Base-by-base conservation (phyloP, 495 filamentous ascomycete species). In the Aspergillus funiculosus region DNA sequence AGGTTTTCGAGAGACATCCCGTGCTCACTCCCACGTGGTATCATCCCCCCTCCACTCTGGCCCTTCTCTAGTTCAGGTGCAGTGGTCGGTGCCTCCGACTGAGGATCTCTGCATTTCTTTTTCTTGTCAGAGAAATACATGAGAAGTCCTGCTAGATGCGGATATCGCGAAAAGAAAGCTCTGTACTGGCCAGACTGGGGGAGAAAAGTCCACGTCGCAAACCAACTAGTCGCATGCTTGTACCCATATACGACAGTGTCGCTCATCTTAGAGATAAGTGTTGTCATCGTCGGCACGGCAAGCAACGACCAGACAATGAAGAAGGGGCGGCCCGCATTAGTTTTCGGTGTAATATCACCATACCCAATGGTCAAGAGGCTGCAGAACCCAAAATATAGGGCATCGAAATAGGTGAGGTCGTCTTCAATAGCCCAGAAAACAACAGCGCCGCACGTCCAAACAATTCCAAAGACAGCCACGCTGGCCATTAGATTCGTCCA, bases 321-420 rank as follows among this genome's bases (percentile, higher is more conserved):
- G 57, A 95, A 91, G 0, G 87, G 75, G 44, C 83, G 82, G 1
- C 83, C 86, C 2, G 82, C 72, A 56, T 89, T 90, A 5, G 81
- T 84, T 10, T 74, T 63, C 0, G 85, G 87, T 7, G 79, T 79
- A 26, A 83, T 72, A 51, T 95, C 89, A 0, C 90, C 90, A 59
- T 95, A 97, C 1, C 91, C 90, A 44, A 97, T 89, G 0, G 90
- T 95, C 4, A 94, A 66, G 22, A 95, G 74, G 4, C 83, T 81
- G 29, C 81, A 79, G 60, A 89, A 95, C 19, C 83, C 70, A 61
- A 95, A 94, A 63, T 95, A 95, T 15, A 95, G 65, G 0, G 78
- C 70, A 11, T 85, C 69, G 47, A 92, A 94, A 53, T 95, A 96
- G 0, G 71, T 66, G 25, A 67, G 54, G 6, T 59, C 53, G 1